Base-by-base conservation (phyloP, 805 yeast species). In the Sungouiella thailandica region DNA sequence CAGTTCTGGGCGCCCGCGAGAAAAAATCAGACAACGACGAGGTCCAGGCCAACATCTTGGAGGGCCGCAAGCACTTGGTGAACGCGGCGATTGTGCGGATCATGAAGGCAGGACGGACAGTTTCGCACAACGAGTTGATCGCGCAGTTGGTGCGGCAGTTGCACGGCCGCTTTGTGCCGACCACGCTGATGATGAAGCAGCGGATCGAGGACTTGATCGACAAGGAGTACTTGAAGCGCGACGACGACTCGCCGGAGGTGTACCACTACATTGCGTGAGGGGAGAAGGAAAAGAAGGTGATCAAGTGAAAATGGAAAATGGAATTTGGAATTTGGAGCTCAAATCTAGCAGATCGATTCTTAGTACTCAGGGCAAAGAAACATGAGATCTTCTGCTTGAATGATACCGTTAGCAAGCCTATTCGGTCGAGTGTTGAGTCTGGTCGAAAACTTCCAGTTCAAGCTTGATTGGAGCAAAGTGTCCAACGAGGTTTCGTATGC, bases 21-120 rank as follows among this genome's bases (percentile, higher is more conserved):
- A 40, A 37, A 24, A 37, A 42, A 24, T 36, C 53, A 1, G 86
- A 76, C 40, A 69, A 68, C 29, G 59, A 61, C 12, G 70, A 69
- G 34, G 80, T 84, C 0, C 60, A 78, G 53, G 69, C 69, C n/a
- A 60, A 66, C 23, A 65, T 86, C 19, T 70, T 71, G 25, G 80
- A 74, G 44, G 77, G 86, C 4, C 68, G 95, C 37, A 69, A 76
- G 38, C 68, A 70, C 35, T 84, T 80, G 49, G 65, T 83, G 2
- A 93, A 85, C 52, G 95, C 96, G 1, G 93, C 94, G 0, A 73
- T 88, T 36, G 95, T 88, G 4, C 69, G 96, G 32, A 76, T 81
- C n/a, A 80, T 88, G 90, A 88, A 88, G 59, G 71, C 85, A 1
- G 64, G 88, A 22, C 80, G 78, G 45, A 58, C 68, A 1, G 46